phyloP scores from a whole-genome alignment of 768 basidiomycete species.

The Neoboletus brunneissimus region DNA sequence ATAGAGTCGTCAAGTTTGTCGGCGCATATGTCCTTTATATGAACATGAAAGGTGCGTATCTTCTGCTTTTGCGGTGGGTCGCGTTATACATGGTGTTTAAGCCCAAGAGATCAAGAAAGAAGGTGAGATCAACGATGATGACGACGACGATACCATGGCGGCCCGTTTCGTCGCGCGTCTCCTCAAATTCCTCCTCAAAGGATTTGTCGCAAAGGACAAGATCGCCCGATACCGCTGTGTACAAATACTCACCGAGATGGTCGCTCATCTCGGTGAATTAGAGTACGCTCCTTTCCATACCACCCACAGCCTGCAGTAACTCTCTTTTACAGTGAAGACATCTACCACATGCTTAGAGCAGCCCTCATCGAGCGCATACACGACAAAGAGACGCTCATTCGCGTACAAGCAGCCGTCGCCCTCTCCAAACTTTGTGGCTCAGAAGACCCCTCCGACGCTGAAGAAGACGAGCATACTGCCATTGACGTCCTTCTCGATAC shows the following conservation, averaged over 20 bases:
- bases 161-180: conserved; percentile 68
- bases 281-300: conserved; percentile 53
- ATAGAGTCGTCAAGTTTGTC: no score
- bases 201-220: conserved; percentile 87
- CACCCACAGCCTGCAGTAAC: neutral
- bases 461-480: conserved; percentile 44
- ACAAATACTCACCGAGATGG: conserved; percentile 75
- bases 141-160: conserved; percentile 62
- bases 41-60: no score
- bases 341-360: conserved; percentile 59
- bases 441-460: conserved; percentile 60
- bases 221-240: conserved; percentile 76
- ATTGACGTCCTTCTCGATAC: conserved; percentile 64
- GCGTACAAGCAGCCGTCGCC: conserved; percentile 77
- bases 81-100: no score
- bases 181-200: conserved; percentile 69
- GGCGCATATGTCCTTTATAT: no score
- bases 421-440: conserved; percentile 73
- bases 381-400: conserved; percentile 77
- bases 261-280: conserved; percentile 76
- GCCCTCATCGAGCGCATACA: conserved; percentile 67
- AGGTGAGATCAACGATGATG: no score
- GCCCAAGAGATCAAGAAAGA: no score
- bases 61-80: no score
- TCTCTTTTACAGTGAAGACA: conserved; percentile 57